Conservation (phyloP, 75 land plant species). For the Cryptomeria japonica region DNA sequence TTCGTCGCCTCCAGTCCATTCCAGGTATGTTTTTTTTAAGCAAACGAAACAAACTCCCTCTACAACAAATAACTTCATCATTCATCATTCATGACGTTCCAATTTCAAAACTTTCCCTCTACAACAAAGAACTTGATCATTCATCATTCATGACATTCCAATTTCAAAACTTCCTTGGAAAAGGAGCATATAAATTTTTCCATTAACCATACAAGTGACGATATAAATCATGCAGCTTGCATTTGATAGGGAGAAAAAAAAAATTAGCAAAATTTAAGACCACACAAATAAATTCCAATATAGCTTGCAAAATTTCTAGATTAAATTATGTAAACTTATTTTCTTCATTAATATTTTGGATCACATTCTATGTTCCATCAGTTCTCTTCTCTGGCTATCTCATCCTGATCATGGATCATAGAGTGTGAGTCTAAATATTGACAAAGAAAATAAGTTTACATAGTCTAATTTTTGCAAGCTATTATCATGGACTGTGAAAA, state of each 20-base stretch:
- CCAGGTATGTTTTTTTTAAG: conserved; percentile 58
- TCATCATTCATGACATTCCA: not conserved
- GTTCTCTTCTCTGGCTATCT: no score
- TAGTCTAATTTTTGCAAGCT: no score
- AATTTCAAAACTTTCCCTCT: conserved; percentile 46
- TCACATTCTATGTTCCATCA: no score
- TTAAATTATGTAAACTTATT: no score
- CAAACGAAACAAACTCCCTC: conserved; percentile 89
- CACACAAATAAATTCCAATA: not conserved
- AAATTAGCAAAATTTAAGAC: not conserved
- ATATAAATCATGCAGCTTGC: not conserved
- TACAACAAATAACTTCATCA: conserved; percentile 21
- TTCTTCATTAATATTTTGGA: no score
- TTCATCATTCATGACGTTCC: not conserved
- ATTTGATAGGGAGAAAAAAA: not conserved
- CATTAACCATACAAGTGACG: not conserved
- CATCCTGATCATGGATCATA: no score
- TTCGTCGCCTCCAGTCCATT: conserved; percentile 74
- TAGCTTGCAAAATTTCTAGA: no score
- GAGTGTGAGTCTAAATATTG: no score
- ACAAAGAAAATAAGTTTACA: no score
- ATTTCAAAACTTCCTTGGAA: no score
- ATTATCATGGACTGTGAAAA: no score
- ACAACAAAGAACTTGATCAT: conserved; percentile 14
- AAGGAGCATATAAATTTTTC: not conserved